These are phyloP conservation scores for Gossypium aridum DNA, from an alignment of 441 rosid species.

Conservation along the genomic window DNA sequence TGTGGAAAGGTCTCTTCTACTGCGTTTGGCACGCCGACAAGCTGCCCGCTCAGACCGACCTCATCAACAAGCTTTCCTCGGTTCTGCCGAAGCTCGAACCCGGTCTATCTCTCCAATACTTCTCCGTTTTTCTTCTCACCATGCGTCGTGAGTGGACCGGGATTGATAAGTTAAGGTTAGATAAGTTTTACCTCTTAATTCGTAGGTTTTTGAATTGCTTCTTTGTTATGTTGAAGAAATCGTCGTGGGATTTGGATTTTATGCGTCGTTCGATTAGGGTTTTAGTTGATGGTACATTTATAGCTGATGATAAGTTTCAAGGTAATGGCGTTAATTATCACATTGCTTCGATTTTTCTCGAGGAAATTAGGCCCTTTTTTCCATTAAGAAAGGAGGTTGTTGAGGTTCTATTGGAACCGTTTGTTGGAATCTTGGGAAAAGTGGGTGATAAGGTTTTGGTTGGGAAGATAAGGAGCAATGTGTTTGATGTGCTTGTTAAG, in stretches of 20 bases:
- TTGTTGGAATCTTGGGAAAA: slow-evolving; percentile 21
- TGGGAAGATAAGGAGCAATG: slow-evolving; percentile 61
- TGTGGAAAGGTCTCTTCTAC: slow-evolving; percentile 94
- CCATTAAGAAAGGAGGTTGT: slow-evolving; percentile 46
- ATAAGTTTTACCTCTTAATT: slow-evolving; percentile 78
- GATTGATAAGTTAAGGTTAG: slow-evolving; percentile 73
- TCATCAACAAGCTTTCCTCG: slow-evolving; percentile 54
- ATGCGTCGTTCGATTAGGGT: slow-evolving; percentile 34
- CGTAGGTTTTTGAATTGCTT: slow-evolving; percentile 55
- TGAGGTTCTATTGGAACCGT: slow-evolving; percentile 39
- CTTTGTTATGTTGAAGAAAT: slow-evolving; percentile 41
- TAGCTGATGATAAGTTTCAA: slow-evolving; percentile 46
- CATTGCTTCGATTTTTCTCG: slow-evolving; percentile 58
- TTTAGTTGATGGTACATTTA: slow-evolving; percentile 42
- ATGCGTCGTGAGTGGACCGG: slow-evolving; percentile 94
- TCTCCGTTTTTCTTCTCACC: slow-evolving; percentile 63
- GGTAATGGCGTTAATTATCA: slow-evolving; percentile 86
- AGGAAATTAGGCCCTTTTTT: slow-evolving; percentile 59
- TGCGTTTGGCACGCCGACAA: slow-evolving; percentile 96
- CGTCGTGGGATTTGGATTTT: slow-evolving; percentile 58
- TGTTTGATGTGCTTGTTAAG: slow-evolving; percentile 53
- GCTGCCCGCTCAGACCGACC: slow-evolving; percentile 53
- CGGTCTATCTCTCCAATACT: slow-evolving; percentile 45
- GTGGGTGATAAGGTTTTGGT: slow-evolving; percentile 58
- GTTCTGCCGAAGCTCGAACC: slow-evolving; percentile 41